Evolutionary conservation across 495 filamentous ascomycete genomes (phyloP), one percentile per base, ranked within the genome.

Genomic region (Talaromyces borbonicus): DNA sequence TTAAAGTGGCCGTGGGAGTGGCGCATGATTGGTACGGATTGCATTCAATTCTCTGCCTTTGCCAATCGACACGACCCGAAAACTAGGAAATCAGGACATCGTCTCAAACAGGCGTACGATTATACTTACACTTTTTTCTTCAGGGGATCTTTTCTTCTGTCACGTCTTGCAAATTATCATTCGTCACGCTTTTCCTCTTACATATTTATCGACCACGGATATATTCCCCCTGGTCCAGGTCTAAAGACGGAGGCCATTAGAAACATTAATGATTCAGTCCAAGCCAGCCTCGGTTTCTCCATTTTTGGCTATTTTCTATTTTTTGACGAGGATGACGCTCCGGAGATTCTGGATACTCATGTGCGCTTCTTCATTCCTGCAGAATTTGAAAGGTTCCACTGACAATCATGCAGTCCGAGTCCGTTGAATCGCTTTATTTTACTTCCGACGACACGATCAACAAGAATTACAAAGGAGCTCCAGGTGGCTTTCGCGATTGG

Each of bases 141-240:
- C 47, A 66, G 48, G 46, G 61, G 56, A 2, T 58, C 59, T 42
- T 49, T 48, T 5, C 35, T 66, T 19, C 55, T 62, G 18, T 58
- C 59, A 2, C 46, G 62, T 16, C 11, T 62, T 2, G 56, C 45
- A 18, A 54, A 60, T 36, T 64, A 62, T 47, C 51, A 49, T 26
- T 56, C 62, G 1, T 43, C 51, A 1, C 44, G 55, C 15, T 47
- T 64, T 2, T 23, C 53, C 16, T 50, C 49, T n/a, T 53, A 47
- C 25, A 49, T 42, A 1, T 62, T 62, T 49, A 33, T 64, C 8
- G 55, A 41, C 14, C 52, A 61, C 12, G 52, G 56, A 5, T 62
- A 66, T 35, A 35, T 27, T 5, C 45, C 52, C 8, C 57, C 57
- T 8, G 46, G 35, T 0, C 53, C 45, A 9, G 24, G 49, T 7